phyloP scores from a whole-genome alignment of 2,329 filamentous ascomycete species.

The Xylaria sp. region DNA sequence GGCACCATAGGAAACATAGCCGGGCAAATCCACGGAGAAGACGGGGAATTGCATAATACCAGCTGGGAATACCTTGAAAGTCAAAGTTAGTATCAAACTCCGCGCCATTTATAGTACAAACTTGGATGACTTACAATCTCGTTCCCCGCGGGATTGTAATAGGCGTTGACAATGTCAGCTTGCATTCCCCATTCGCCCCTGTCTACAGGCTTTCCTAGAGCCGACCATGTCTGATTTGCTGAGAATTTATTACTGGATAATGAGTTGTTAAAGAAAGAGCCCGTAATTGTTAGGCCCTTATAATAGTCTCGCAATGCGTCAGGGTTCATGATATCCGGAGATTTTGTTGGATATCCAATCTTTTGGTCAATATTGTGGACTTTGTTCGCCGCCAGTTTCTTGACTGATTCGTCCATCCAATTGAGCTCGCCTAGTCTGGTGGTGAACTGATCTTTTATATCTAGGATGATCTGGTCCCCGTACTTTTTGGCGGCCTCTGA shows the following conservation, averaged over 20 bases:
- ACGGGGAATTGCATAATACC: constrained; percentile 74
- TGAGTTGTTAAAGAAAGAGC: constrained; percentile 67
- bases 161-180: constrained; percentile 68
- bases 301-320: constrained; percentile 65
- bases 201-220: constrained; percentile 69
- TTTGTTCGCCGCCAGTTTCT: constrained; percentile 68
- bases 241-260: constrained; percentile 60
- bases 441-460: constrained; percentile 75
- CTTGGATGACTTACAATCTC: constrained; percentile 59
- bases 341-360: constrained; percentile 71
- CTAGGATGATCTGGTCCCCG: constrained; percentile 75
- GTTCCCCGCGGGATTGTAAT: constrained; percentile 71
- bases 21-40: constrained; percentile 64
- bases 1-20: constrained; percentile 69
- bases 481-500: constrained; percentile 73
- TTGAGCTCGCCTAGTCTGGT: constrained; percentile 57
- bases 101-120: neutral
- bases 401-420: constrained; percentile 70
- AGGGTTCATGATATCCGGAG: constrained; percentile 69
- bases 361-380: constrained; percentile 73
- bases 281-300: constrained; percentile 59
- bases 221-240: constrained; percentile 62
- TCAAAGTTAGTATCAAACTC: constrained; percentile 15
- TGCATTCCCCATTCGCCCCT: constrained; percentile 70
- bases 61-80: constrained; percentile 64